Evolutionary conservation across 1,284 basidiomycete species (phyloP), one percentile per base, ranked within the genome.

Genomic region (Gomphus sp.): DNA sequence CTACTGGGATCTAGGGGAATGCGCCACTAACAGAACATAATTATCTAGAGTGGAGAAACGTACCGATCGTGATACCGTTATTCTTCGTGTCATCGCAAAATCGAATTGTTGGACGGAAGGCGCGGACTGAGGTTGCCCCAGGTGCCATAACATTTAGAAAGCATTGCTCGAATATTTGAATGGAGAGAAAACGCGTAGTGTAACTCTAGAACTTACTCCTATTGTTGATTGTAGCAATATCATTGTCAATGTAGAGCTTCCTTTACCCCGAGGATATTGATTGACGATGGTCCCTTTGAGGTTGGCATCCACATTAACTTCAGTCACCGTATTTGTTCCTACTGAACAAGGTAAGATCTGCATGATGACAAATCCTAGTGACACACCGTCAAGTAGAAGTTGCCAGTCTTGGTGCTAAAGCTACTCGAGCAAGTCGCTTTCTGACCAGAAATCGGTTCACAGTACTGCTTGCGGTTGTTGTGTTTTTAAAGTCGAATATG

Each of bases 361-460:
- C 4, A 14, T 16, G 16, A 25, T 34, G 47, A 31, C 14, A 49
- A 6, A 37, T 14, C 16, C 28, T 14, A 8, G 22, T 10, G 28
- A 39, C 55, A 41, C 12, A 61, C 57, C 16, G 57, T 76, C 28
- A 80, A 63, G 67, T 76, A 80, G 69, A 77, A 79, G 68, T 75
- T 78, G 10, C 75, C 75, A 1, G 76, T 79, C 68, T 73, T 70
- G 47, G 65, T 64, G 65, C 74, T 76, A 68, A 74, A 77, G 59
- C 69, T 70, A 22, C 73, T 73, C 79, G 78, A 80, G 69, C 78
- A 80, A 16, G 73, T 76, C 36, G 77, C 78, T n/a, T 58, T 62
- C 67, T 79, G 77, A 14, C 74, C 75, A 12, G 66, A 64, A 54
- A 79, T 74, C n/a, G 69, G 60, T 7, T 72, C 66, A 68, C 71